phyloP scores from a whole-genome alignment of 768 basidiomycete species.

The Cystofilobasidium ferigula region DNA sequence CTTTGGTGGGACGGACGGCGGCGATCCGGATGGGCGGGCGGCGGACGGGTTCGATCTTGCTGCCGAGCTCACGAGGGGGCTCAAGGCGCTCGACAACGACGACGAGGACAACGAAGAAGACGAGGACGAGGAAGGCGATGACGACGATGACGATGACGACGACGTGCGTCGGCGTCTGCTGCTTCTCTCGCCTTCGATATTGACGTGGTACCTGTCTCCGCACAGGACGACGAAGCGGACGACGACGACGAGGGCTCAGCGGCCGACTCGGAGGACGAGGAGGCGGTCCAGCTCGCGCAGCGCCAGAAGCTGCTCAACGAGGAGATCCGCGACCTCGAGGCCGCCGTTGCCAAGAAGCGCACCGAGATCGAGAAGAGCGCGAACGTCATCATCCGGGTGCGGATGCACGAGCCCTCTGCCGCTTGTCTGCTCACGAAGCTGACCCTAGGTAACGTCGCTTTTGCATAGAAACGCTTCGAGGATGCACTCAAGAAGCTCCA shows the following conservation, averaged over 20 bases:
- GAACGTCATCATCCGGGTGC: conserved; percentile 76
- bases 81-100: conserved; percentile 23
- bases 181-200: neutral
- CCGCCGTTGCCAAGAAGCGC: conserved; percentile 73
- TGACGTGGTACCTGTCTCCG: too few relatives aligned
- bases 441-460: neutral
- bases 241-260: conserved; percentile 73
- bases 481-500: conserved; percentile 80
- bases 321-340: conserved; percentile 78
- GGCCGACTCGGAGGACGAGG: conserved; percentile 45
- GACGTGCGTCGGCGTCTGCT: conserved; percentile 45
- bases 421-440: too few relatives aligned
- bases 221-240: conserved; percentile 43
- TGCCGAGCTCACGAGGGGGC: conserved; percentile 14
- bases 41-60: conserved; percentile 25
- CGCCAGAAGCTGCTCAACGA: conserved; percentile 68
- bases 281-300: conserved; percentile 27
- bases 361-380: conserved; percentile 69
- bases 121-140: conserved; percentile 47
- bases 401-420: conserved; percentile 20
- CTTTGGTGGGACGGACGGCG: conserved; percentile 29
- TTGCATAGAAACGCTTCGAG: conserved; percentile 71
- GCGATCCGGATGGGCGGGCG: conserved; percentile 47
- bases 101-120: conserved; percentile 50
- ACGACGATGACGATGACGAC: conserved; percentile 65